A percentile compares a stretch with the other conserved stretches of the same genome.
phyloP scores from a whole-genome alignment of 106 monocot species.

The Apostasia ramifera region DNA sequence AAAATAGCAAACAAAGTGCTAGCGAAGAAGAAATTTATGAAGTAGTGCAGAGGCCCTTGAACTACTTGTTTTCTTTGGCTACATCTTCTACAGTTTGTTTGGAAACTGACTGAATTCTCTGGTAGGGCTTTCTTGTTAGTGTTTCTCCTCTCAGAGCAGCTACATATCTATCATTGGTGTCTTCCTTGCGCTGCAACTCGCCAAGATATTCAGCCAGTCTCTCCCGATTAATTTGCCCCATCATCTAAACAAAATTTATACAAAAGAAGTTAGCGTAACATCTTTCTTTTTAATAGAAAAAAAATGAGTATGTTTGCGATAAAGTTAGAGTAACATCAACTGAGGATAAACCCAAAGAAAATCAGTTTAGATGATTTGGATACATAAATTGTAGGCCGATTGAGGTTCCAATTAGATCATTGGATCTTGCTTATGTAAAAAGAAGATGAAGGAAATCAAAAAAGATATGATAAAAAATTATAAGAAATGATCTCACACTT shows the following conservation, averaged over 20 bases:
- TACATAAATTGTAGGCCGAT: too few relatives aligned
- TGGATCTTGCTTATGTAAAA: too few relatives aligned
- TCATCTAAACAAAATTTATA: slow-evolving; percentile 54
- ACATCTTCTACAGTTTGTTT: slow-evolving; percentile 11
- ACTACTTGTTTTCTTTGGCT: slow-evolving; percentile 12
- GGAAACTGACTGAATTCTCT: slow-evolving; percentile 68
- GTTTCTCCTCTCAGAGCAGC: slow-evolving; percentile 89
- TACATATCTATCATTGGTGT: slow-evolving; percentile 88
- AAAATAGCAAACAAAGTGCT: neutral
- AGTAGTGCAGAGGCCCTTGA: neutral
- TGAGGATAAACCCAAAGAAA: too few relatives aligned
- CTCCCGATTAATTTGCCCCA: slow-evolving; percentile 90
- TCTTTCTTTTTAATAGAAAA: too few relatives aligned
- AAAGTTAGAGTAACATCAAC: too few relatives aligned
- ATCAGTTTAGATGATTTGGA: too few relatives aligned
- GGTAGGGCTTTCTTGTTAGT: slow-evolving; percentile 80
- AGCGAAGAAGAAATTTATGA: neutral
- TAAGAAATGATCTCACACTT: too few relatives aligned
- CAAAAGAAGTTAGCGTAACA: too few relatives aligned
- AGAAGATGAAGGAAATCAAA: too few relatives aligned
- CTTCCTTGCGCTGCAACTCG: slow-evolving; percentile 87
- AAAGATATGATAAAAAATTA: too few relatives aligned
- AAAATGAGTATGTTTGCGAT: too few relatives aligned
- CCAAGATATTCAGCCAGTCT: slow-evolving; percentile 87
- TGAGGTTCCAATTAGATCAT: too few relatives aligned